Conservation (phyloP, 352 stramenopile species). For the Globisporangium emineosum region DNA sequence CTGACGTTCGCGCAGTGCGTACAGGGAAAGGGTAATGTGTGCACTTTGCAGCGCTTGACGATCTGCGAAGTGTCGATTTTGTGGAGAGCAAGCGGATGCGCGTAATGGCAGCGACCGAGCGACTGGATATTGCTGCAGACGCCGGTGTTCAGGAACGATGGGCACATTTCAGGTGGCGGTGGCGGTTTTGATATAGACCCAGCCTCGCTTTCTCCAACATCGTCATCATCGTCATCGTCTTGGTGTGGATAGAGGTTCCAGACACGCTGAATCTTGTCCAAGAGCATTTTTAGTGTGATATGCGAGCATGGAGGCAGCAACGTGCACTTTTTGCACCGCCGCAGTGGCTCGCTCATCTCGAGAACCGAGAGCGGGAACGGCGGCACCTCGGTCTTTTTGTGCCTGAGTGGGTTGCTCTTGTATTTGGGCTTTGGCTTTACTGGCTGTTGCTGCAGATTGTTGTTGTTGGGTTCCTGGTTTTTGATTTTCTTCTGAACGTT, state of each 20-base stretch:
- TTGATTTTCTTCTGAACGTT: slow-evolving; percentile 42
- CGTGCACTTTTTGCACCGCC: slow-evolving; percentile 63
- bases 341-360: slow-evolving; percentile 52
- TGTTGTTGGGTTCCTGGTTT: background rate
- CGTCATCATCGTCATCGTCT: slow-evolving; percentile 10
- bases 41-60: slow-evolving; percentile 28
- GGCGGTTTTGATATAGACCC: background rate
- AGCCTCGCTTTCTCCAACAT: background rate
- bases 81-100: slow-evolving; percentile 49
- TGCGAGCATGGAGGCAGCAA: slow-evolving; percentile 61
- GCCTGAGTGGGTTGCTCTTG: background rate
- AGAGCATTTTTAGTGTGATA: slow-evolving; percentile 41
- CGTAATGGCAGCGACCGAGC: slow-evolving; percentile 59
- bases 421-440: background rate
- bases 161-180: slow-evolving; percentile 29
- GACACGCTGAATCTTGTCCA: slow-evolving; percentile 37
- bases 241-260: slow-evolving; percentile 47
- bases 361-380: slow-evolving; percentile 59
- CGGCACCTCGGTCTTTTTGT: slow-evolving; percentile 11
- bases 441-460: background rate
- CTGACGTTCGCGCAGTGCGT: slow-evolving; percentile 50
- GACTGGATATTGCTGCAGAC: slow-evolving; percentile 61
- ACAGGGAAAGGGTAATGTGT: slow-evolving; percentile 45
- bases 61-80: slow-evolving; percentile 49
- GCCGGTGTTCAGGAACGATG: slow-evolving; percentile 43